Evolutionary conservation across 768 basidiomycete genomes (phyloP), one percentile per base, ranked within the genome.

Genomic region (Amanita pallidorosea): DNA sequence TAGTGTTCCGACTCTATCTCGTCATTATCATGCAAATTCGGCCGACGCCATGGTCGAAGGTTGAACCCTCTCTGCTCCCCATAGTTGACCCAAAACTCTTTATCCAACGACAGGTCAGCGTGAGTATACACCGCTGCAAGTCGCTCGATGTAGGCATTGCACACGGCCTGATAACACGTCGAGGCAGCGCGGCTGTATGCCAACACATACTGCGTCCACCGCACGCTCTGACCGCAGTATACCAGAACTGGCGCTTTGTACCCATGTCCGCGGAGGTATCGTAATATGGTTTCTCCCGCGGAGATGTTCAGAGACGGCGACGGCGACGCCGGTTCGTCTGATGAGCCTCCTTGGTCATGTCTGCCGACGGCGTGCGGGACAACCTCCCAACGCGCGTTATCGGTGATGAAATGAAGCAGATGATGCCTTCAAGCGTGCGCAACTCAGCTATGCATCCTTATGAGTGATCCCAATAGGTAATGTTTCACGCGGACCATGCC

Each of bases 371-470:
- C 27, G 5, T 25, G 12, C 7, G 20, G n/a, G 6, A 42, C 45
- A 6, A 37, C 27, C 47, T 65, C 64, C 25, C 53, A 51, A 2
- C 66, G 60, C 17, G 52, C 53, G 45, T 68, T 65, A 20, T 66
- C 65, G 4, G 64, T 60, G 41, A 68, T 65, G 53, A 65, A 61
- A 13, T 61, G 63, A 3, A 68, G 41, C 8, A 45, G 47, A 31
- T 53, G 45, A 1, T 54, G 41, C 4, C 18, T 25, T 66, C 64
- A 22, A 62, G 58, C 20, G 51, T 37, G 6, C 55, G 56, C 12
- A 67, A 52, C 45, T 62, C 57, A 7, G 35, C 66, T 66, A 31
- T 22, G 11, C 12, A 5, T 18, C 18, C 4, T n/a, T 3, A 18
- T 34, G 18, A 47, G 18, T 13, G 27, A 15, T 35, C 15, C n/a